Conservation (phyloP, 2,329 filamentous ascomycete genomes). For the Periconia macrospinosa region DNA sequence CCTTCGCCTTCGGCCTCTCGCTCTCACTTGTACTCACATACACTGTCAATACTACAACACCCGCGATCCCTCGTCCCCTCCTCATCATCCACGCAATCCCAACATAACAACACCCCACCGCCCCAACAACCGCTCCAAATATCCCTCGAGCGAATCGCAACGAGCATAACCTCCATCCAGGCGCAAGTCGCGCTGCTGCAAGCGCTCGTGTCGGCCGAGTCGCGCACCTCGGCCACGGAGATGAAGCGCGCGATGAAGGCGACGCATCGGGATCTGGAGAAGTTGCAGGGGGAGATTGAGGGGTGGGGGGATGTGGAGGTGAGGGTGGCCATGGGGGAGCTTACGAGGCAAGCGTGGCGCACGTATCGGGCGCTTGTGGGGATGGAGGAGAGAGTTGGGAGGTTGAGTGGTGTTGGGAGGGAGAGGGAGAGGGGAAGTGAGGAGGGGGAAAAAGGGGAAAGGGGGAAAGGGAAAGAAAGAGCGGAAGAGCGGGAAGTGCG, state of each 20-base stretch:
- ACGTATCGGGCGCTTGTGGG: conserved; percentile 17
- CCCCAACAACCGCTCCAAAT: neutral
- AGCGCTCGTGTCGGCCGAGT: conserved; percentile 14
- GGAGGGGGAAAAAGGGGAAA: neutral
- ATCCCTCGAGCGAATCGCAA: conserved; percentile 1
- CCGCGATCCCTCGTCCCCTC: no score
- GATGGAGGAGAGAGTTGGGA: conserved; percentile 1
- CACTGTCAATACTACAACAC: no score
- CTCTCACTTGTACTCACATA: no score
- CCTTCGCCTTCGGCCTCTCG: no score
- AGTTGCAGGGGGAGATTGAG: conserved; percentile 11
- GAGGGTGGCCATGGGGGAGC: conserved; percentile 6
- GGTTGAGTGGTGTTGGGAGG: neutral
- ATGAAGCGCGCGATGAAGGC: conserved; percentile 23
- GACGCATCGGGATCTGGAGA: conserved; percentile 24
- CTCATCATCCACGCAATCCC: no score
- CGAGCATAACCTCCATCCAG: conserved; percentile 14
- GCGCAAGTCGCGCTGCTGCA: conserved; percentile 18
- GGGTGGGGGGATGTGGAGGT: neutral
- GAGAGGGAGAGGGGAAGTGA: neutral
- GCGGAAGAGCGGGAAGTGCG: neutral
- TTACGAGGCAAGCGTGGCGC: conserved; percentile 22
- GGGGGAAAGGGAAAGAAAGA: neutral
- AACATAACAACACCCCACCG: no score
- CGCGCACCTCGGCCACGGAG: conserved; percentile 17